Evolutionary conservation across 2,329 filamentous ascomycete genomes (phyloP), one percentile per base, ranked within the genome.

Genomic region (Fusarium annulatum): DNA sequence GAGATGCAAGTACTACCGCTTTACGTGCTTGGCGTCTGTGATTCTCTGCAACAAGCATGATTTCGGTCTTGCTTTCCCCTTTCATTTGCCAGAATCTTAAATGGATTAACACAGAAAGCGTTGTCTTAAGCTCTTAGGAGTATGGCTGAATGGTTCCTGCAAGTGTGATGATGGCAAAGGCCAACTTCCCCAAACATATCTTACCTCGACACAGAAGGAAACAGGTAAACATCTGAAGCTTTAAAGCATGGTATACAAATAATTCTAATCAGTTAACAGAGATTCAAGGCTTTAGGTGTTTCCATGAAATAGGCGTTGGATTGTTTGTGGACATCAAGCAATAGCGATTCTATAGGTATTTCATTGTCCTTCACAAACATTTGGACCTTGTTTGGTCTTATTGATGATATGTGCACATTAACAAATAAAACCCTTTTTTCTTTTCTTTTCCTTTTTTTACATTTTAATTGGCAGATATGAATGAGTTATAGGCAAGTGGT

Each of bases 21-120:
- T 28, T 28, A 28, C 26, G 26, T 28, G 26, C 26, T 28, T 28
- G 26, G 26, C 2, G 26, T 28, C 26, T 28, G 26, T 28, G 26
- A 28, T 28, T 28, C 26, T 7, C 26, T 28, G 26, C 7, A 28
- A 28, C 26, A 28, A 28, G 26, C 26, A 28, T 6, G 26, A 28
- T 28, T 1, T 28, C 26, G 26, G 26, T 28, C 26, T 28, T 28
- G 26, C 26, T 28, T 28, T 28, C 26, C 6, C 26, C 26, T 7
- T 28, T 5, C 1, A 19, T 51, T 19, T 10, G 5, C n/a, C 7
- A 23, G 16, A 51, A 14, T 16, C 5, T 9, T 0, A 30, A 30
- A 51, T 4, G 26, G 8, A 23, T 18, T 0, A n/a, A 23, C 21
- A 7, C 10, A 8, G 0, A 23, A n/a, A 34, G 10, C 2, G 0